A percentile compares a stretch with the other conserved stretches of the same genome.
Evolutionary conservation across 2,329 filamentous ascomycete species (phyloP).

Genomic region (Hypocreales sp.): DNA sequence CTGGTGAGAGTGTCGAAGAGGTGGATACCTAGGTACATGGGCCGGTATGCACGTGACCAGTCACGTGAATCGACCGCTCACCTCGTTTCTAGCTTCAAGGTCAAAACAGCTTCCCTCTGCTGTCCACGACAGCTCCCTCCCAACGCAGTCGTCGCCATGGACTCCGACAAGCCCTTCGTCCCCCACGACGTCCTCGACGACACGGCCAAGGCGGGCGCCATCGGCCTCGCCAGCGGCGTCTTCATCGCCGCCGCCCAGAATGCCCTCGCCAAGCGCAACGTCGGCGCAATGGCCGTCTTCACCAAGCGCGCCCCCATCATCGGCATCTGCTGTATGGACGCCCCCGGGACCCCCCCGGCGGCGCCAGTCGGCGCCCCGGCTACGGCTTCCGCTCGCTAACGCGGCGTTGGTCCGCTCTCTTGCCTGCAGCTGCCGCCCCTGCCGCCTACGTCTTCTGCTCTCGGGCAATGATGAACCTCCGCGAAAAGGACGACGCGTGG

Average conservation of each 20-base stretch:
- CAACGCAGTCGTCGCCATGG: too few relatives aligned
- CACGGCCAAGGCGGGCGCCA: constrained; percentile 45
- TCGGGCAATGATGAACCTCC: constrained; percentile 66
- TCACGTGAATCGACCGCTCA: too few relatives aligned
- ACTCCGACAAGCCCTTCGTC: constrained; percentile 41
- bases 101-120: too few relatives aligned
- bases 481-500: constrained; percentile 66
- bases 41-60: too few relatives aligned
- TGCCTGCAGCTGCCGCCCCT: constrained; percentile 35
- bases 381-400: too few relatives aligned
- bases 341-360: too few relatives aligned
- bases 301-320: constrained; percentile 64
- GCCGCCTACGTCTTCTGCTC: constrained; percentile 65
- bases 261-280: constrained; percentile 67
- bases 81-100: too few relatives aligned
- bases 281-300: constrained; percentile 68
- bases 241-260: constrained; percentile 71
- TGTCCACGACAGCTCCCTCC: too few relatives aligned
- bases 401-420: not conserved
- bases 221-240: constrained; percentile 53
- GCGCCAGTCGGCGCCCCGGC: too few relatives aligned
- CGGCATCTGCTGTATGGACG: constrained; percentile 27
- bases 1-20: too few relatives aligned
- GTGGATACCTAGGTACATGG: too few relatives aligned
- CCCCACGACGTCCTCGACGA: constrained; percentile 60